Percentiles rank a stretch among this genome's conserved stretches.
Conservation (phyloP, 768 basidiomycete genomes). For the Pulveroboletus sp. region DNA sequence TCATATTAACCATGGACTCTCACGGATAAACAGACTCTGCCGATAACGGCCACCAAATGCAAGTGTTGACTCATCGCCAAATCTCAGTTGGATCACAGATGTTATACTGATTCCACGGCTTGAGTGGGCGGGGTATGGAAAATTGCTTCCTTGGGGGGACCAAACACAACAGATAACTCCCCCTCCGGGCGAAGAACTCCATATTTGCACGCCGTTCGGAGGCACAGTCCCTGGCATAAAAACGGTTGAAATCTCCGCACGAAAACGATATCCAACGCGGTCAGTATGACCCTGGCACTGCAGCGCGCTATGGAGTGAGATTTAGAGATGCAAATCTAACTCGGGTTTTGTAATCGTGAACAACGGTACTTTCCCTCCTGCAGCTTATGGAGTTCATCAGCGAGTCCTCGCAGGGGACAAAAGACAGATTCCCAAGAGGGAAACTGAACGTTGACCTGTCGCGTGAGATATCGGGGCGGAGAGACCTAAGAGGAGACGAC, state of each 20-base stretch:
- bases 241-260: neutral
- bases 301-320: constrained; percentile 7
- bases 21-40: constrained; percentile 24
- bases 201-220: constrained; percentile 1
- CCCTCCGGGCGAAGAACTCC: neutral
- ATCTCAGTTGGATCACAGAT: constrained; percentile 23
- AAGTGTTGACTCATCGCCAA: constrained; percentile 21
- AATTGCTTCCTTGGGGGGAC: constrained; percentile 1
- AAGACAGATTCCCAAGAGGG: constrained; percentile 11
- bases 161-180: neutral
- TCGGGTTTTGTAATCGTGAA: constrained; percentile 12
- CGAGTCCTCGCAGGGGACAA: constrained; percentile 26
- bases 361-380: constrained; percentile 5
- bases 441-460: constrained; percentile 12
- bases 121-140: constrained; percentile 6
- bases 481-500: constrained; percentile 13
- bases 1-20: constrained; percentile 20
- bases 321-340: constrained; percentile 5
- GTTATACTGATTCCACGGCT: constrained; percentile 19
- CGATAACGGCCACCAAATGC: constrained; percentile 17
- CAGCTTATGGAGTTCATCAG: constrained; percentile 6
- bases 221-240: neutral
- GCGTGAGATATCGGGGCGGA: constrained; percentile 22
- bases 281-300: constrained; percentile 12
- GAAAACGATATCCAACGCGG: constrained; percentile 11